Conservation (phyloP, 495 filamentous ascomycete genomes). For the Aspergillus homomorphus region DNA sequence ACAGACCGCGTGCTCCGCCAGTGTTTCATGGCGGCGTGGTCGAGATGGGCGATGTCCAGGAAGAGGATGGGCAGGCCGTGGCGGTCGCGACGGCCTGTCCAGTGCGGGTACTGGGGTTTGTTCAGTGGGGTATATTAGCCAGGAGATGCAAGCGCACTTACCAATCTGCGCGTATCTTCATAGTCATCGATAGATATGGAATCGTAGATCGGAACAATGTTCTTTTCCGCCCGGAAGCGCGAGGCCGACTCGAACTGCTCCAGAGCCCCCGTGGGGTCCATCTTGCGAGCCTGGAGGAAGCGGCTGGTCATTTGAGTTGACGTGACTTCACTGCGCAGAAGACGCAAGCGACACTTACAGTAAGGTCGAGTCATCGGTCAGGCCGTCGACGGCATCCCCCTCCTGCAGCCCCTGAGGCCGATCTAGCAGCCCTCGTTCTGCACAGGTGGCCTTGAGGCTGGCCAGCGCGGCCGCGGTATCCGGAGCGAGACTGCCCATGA, state of each 20-base stretch:
- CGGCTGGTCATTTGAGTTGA: slow-evolving; percentile 22
- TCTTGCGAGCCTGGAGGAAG: slow-evolving; percentile 30
- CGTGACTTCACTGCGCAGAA: too few species aligned
- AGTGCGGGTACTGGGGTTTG: slow-evolving; percentile 28
- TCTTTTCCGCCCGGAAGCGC: slow-evolving; percentile 21
- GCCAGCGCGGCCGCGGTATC: slow-evolving; percentile 12
- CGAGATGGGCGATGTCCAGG: slow-evolving; percentile 22
- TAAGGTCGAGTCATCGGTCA: slow-evolving; percentile 30
- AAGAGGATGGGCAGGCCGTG: slow-evolving; percentile 28
- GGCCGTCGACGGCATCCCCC: slow-evolving; percentile 22
- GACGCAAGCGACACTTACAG: slow-evolving; percentile 25
- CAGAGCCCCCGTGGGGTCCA: slow-evolving; percentile 19
- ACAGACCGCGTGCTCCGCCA: slow-evolving; percentile 20
- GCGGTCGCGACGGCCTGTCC: slow-evolving; percentile 35
- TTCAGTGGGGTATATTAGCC: not conserved
- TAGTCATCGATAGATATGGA: slow-evolving; percentile 22
- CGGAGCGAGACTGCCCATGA: not conserved
- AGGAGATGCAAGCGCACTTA: slow-evolving; percentile 5
- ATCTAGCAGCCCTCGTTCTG: slow-evolving; percentile 22
- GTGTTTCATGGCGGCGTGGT: slow-evolving; percentile 10
- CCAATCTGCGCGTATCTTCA: slow-evolving; percentile 26
- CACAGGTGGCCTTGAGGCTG: slow-evolving; percentile 21
- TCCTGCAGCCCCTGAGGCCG: slow-evolving; percentile 19
- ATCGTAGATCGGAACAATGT: slow-evolving; percentile 25
- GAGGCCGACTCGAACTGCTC: slow-evolving; percentile 24